phyloP scores from a whole-genome alignment of 768 basidiomycete genomes.

The Lepiota subincarnata region DNA sequence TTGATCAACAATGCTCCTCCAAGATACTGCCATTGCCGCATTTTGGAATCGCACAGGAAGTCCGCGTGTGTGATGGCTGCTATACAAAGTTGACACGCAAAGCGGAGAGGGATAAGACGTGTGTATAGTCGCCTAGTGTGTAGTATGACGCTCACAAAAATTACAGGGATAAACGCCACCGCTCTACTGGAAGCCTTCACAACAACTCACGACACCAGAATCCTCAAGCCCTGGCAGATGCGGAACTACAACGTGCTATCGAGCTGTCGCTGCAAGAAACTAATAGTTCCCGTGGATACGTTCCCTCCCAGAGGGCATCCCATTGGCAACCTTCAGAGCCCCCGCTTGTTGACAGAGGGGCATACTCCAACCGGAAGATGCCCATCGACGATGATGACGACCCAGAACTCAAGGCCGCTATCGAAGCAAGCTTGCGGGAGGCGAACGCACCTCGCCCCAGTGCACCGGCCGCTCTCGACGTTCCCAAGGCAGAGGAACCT shows the following conservation, averaged over 20 bases:
- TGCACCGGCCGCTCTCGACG: slow-evolving; percentile 62
- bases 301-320: slow-evolving; percentile 57
- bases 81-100: slow-evolving; percentile 71
- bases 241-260: slow-evolving; percentile 91
- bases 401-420: slow-evolving; percentile 87
- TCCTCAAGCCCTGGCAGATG: slow-evolving; percentile 67
- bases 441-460: slow-evolving; percentile 73
- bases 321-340: slow-evolving; percentile 66
- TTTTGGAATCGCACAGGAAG: slow-evolving; percentile 89
- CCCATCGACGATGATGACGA: slow-evolving; percentile 71
- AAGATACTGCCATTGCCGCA: slow-evolving; percentile 83
- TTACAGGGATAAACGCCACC: slow-evolving; percentile 43
- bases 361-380: slow-evolving; percentile 33
- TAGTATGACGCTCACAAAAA: slow-evolving; percentile 6
- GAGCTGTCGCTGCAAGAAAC: slow-evolving; percentile 85
- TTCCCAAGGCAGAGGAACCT: slow-evolving; percentile 41
- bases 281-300: slow-evolving; percentile 58
- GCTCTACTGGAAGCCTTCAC: slow-evolving; percentile 51
- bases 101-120: slow-evolving; percentile 50
- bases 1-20: slow-evolving; percentile 90
- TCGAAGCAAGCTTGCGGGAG: slow-evolving; percentile 92
- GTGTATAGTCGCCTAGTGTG: background rate
- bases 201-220: slow-evolving; percentile 46
- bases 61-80: slow-evolving; percentile 92
- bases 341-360: slow-evolving; percentile 58